phyloP scores from a whole-genome alignment of 164 flowering plant genomes.

The Stephania yunnanensis region DNA sequence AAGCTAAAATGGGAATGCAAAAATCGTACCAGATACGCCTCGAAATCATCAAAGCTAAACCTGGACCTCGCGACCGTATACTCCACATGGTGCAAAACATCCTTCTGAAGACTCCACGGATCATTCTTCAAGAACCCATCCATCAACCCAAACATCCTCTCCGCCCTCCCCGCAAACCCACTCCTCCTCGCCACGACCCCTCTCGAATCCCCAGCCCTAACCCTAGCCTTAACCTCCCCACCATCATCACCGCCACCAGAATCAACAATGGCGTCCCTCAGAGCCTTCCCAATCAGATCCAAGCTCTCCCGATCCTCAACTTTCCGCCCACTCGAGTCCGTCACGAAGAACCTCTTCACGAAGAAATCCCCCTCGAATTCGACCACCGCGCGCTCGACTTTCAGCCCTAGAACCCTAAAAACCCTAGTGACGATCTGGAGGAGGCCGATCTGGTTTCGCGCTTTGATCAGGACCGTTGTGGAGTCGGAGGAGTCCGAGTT shows the following conservation, averaged over 20 bases:
- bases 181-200: slow-evolving; percentile 35
- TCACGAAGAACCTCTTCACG: slow-evolving; percentile 37
- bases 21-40: slow-evolving; percentile 48
- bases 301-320: slow-evolving; percentile 31
- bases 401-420: slow-evolving; percentile 41
- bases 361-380: slow-evolving; percentile 41
- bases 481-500: slow-evolving; percentile 18
- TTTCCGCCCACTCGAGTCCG: slow-evolving; percentile 38
- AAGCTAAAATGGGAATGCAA: not conserved
- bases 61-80: slow-evolving; percentile 51
- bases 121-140: slow-evolving; percentile 47
- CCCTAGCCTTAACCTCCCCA: not conserved
- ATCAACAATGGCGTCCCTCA: slow-evolving; percentile 37
- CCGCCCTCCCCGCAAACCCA: slow-evolving; percentile 32
- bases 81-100: slow-evolving; percentile 52
- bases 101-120: slow-evolving; percentile 46
- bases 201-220: slow-evolving; percentile 15
- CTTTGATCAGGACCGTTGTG: slow-evolving; percentile 38
- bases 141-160: slow-evolving; percentile 50
- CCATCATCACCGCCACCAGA: slow-evolving; percentile 4
- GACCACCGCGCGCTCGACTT: slow-evolving; percentile 35
- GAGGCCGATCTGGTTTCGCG: slow-evolving; percentile 42
- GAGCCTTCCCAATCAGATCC: slow-evolving; percentile 37
- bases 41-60: slow-evolving; percentile 59
- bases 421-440: slow-evolving; percentile 45